Evolutionary conservation across 345 rosid genomes (phyloP), one percentile per base, ranked within the genome.

Genomic region (Nasturtium officinale): DNA sequence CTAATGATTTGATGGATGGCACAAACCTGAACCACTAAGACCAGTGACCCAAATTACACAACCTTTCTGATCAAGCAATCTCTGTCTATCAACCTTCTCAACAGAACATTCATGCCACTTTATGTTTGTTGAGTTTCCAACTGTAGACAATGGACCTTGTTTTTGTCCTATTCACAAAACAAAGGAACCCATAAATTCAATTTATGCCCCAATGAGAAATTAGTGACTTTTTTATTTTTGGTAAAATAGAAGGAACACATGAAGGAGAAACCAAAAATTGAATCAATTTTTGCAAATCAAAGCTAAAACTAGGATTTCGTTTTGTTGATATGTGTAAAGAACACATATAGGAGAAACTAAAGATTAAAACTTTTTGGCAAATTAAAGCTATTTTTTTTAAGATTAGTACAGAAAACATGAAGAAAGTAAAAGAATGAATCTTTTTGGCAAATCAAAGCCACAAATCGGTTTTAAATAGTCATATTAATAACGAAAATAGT

Each of bases 1-100:
- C 7, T 7, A 26, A 28, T 10, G 28, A 65, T 25, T 42, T 10
- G 28, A 65, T 25, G 28, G 9, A 10, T 4, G 26, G 9, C 26
- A 84, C 84, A 35, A 79, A 90, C 96, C 96, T 86, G 96, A 90
- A 80, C 91, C 96, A 67, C 93, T 86, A 37, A 90, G 93, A 59
- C 96, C 93, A 0, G 93, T 90, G 71, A 88, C 81, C 96, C 96
- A 90, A 74, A 88, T 82, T 54, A 88, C 89, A 26, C 93, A 90
- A 11, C 96, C 96, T 78, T 90, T 90, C 78, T 90, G 96, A 71
- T 85, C 83, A 56, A 90, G 90, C 77, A 90, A 74, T 43, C 81
- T 75, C 13, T 88, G 90, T 77, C 96, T 77, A 53, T 83, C 89
- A 77, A 69, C 54, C 70, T 86, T 90, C 58, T 71, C 89, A 56